A percentile compares a stretch with the other conserved stretches of the same genome.
Conservation (phyloP, 441 rosid genomes). For the Daphne laureola region DNA sequence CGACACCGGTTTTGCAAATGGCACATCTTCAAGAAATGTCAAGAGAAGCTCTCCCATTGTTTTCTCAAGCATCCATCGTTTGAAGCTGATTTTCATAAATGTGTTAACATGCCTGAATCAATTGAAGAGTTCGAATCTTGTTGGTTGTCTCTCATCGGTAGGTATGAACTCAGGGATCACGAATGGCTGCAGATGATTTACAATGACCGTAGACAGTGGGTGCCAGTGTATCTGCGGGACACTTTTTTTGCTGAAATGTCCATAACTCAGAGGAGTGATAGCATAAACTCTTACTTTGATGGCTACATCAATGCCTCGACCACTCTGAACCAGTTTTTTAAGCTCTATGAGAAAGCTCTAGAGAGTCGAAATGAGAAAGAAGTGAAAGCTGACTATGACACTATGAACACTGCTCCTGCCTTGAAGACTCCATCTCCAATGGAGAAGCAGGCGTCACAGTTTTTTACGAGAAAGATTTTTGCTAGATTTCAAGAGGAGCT, state of each 20-base stretch:
- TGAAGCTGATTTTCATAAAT: slow-evolving; percentile 75
- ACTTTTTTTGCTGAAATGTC: slow-evolving; percentile 89
- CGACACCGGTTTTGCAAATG: slow-evolving; percentile 90
- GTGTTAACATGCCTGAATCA: slow-evolving; percentile 72
- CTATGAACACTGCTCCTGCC: slow-evolving; percentile 61
- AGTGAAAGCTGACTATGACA: slow-evolving; percentile 82
- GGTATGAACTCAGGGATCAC: slow-evolving; percentile 68
- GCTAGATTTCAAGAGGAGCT: slow-evolving; percentile 89
- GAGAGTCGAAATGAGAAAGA: slow-evolving; percentile 84
- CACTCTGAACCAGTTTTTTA: slow-evolving; percentile 64
- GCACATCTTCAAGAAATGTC: slow-evolving; percentile 84
- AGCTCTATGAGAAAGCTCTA: slow-evolving; percentile 78
- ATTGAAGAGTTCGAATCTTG: slow-evolving; percentile 76
- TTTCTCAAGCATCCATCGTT: slow-evolving; percentile 67
- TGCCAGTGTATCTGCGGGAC: slow-evolving; percentile 72
- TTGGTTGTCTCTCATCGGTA: slow-evolving; percentile 71
- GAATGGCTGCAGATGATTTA: slow-evolving; percentile 80
- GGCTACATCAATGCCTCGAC: slow-evolving; percentile 81
- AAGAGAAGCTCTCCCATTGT: slow-evolving; percentile 74
- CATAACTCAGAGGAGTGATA: slow-evolving; percentile 65
- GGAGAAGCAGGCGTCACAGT: slow-evolving; percentile 91
- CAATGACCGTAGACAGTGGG: slow-evolving; percentile 74
- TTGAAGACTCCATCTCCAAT: slow-evolving; percentile 93
- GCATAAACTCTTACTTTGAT: slow-evolving; percentile 82
- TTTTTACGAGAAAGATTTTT: slow-evolving; percentile 72